These are phyloP conservation scores for Hymenoscyphus infarciens DNA, from an alignment of 2,329 filamentous ascomycete genomes.

Conservation along the genomic window DNA sequence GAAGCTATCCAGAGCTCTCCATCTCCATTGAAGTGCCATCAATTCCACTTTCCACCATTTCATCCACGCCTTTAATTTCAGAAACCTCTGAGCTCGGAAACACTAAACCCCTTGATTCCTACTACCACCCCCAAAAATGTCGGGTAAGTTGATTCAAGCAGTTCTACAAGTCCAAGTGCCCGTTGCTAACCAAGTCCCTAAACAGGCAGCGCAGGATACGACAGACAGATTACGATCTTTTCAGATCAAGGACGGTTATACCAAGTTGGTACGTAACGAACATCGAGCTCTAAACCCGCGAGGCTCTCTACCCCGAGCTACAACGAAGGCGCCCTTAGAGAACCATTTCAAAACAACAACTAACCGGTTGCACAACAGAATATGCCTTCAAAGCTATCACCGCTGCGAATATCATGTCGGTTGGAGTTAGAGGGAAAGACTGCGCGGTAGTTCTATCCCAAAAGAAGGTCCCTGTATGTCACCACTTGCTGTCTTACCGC, in stretches of 20 bases:
- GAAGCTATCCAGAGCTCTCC: conserved; percentile 14
- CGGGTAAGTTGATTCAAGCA: conserved; percentile 34
- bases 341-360: conserved; percentile 14
- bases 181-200: conserved; percentile 27
- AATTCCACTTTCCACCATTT: conserved; percentile 11
- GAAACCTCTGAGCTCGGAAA: background rate
- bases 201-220: conserved; percentile 81
- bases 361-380: conserved; percentile 54
- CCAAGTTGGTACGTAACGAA: conserved; percentile 83
- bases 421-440: conserved; percentile 93
- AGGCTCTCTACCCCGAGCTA: background rate
- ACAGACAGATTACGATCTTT: conserved; percentile 99
- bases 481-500: background rate
- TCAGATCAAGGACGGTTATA: conserved; percentile 97
- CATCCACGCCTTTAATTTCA: background rate
- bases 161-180: conserved; percentile 12
- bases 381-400: conserved; percentile 99
- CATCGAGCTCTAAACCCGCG: background rate
- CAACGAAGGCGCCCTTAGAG: background rate
- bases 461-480: conserved; percentile 96
- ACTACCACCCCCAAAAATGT: conserved; percentile 34
- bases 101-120: background rate
- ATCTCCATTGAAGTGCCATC: conserved; percentile 7
- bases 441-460: conserved; percentile 96
- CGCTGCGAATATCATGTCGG: conserved; percentile 96